Base-by-base conservation (phyloP, 768 basidiomycete genomes). In the Kwoniella europaea region DNA sequence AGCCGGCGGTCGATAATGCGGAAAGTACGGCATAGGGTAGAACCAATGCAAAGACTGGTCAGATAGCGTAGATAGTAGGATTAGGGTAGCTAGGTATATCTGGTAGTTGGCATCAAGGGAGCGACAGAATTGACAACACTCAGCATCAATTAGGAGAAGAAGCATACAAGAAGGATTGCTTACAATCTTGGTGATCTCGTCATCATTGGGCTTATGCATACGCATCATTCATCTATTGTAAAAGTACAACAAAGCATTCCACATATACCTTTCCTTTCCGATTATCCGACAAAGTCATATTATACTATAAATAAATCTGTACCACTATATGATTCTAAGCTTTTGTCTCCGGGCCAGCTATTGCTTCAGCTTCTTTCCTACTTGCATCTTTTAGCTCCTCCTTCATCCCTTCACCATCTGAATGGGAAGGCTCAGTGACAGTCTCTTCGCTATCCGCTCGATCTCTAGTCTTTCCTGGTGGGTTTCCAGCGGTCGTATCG, bases 331-430 rank as follows among this genome's bases (percentile, higher is more conserved):
- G 18, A 20, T 22, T 24, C 20, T 64, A 64, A 27, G 44, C 29
- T 43, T 59, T 65, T 15, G 35, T 29, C 10, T 18, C 50, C 54
- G 60, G 53, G 1, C 68, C 63, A 24, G 55, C 56, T 15, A 61
- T 29, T 1, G 18, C 46, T 24, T 70, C 63, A 10, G 68, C 68
- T 58, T 64, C 62, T 15, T 57, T 71, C 62, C 63, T 71, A 16
- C 64, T 68, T 52, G 72, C 67, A 15, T 42, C 61, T 35, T 73
- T 66, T 18, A 77, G 4, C 16, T 63, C 75, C 54, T 71, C 46
- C 46, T 71, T 69, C 4, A 68, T 60, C 18, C 61, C 16, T 20
- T 64, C 63, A 4, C n/a, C 27, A 10, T 15, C 24, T 29, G 22
- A 43, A 43, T 12, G n/a, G 18, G 46, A 50, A 2, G 35, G 7